Evolutionary conservation across 257 asterid genomes (phyloP).

Genomic region (Coffea eugenioides): DNA sequence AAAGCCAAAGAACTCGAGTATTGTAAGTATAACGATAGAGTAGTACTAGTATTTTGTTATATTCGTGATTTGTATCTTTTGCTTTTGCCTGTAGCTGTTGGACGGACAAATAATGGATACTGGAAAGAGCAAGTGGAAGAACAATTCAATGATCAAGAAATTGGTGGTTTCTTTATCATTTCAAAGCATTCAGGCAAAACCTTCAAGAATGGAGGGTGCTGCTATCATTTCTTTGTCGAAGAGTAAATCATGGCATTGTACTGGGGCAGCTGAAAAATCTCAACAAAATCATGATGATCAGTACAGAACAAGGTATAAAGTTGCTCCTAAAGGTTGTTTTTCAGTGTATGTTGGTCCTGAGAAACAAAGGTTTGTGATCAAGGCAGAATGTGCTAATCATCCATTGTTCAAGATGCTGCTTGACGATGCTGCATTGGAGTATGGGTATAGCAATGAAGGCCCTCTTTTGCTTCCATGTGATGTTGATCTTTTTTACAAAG

Average conservation of each 20-base stretch:
- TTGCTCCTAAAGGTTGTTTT: constrained; percentile 49
- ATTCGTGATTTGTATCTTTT: too few species aligned
- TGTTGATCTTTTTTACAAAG: constrained; percentile 43
- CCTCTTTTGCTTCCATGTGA: constrained; percentile 62
- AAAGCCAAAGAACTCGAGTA: not conserved
- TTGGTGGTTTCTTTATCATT: constrained; percentile 11
- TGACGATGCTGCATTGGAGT: constrained; percentile 65
- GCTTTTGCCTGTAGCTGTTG: not conserved
- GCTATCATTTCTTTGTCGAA: not conserved
- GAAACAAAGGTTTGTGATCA: constrained; percentile 44
- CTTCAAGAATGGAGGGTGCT: not conserved
- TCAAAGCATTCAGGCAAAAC: not conserved
- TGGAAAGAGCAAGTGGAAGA: not conserved
- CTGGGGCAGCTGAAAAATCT: not conserved
- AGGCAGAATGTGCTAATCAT: constrained; percentile 45
- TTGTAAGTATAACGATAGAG: too few species aligned
- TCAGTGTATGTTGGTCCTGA: constrained; percentile 58
- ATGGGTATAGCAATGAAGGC: constrained; percentile 50
- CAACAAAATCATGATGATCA: not conserved
- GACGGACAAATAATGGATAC: not conserved
- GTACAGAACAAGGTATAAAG: not conserved
- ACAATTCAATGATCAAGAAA: constrained; percentile 5
- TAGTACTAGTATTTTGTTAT: too few species aligned
- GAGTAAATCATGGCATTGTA: constrained; percentile 28
- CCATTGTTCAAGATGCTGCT: constrained; percentile 60